These are phyloP conservation scores for Pseudisothecium myosuroides DNA, from an alignment of 225 moss, liverwort and hornwort genomes.

Conservation along the genomic window DNA sequence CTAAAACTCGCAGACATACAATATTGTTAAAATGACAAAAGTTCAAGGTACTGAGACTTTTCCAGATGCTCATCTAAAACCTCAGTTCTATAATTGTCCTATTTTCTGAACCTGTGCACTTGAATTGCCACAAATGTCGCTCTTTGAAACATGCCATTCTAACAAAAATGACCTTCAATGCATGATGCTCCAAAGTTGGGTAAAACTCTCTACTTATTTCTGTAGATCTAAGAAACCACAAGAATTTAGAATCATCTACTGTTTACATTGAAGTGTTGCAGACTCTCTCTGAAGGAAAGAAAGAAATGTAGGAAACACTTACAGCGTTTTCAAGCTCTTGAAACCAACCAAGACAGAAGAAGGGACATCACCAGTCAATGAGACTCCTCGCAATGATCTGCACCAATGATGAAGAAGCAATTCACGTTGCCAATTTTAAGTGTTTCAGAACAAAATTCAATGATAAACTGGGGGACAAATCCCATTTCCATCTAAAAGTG, in stretches of 20 bases:
- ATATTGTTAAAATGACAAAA: background rate
- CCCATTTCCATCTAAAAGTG: background rate
- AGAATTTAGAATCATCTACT: background rate
- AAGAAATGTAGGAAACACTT: background rate
- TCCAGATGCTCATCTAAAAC: background rate
- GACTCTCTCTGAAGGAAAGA: background rate
- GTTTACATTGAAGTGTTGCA: background rate
- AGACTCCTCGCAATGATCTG: background rate
- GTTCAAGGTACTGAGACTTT: background rate
- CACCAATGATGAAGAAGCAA: background rate
- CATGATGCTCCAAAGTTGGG: background rate
- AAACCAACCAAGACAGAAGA: background rate
- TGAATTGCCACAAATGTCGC: background rate
- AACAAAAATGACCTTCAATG: background rate
- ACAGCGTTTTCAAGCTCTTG: constrained; percentile 1
- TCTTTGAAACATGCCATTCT: background rate
- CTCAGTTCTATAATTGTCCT: background rate
- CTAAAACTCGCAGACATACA: background rate
- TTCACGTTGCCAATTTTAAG: background rate
- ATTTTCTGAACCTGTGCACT: background rate
- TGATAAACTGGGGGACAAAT: too few species aligned
- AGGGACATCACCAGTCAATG: background rate
- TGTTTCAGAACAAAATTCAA: background rate
- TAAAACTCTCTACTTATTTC: background rate
- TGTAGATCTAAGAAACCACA: background rate